Conservation (phyloP, 2,329 filamentous ascomycete genomes). For the Fusarium pininemorale region DNA sequence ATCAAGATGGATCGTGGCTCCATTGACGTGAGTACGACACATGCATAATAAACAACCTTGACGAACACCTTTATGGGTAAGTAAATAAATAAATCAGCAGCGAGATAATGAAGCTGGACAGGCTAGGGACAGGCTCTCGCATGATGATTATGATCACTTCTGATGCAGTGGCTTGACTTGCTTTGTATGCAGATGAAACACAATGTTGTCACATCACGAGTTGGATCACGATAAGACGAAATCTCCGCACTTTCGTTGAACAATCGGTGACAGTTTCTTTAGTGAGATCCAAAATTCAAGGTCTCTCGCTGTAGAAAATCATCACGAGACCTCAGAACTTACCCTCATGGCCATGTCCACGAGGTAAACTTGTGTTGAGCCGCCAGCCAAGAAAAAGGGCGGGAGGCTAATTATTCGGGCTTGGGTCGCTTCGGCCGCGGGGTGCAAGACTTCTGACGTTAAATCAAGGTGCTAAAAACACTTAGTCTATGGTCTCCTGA, state of each 20-base stretch:
- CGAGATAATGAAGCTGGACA: constrained; percentile 3
- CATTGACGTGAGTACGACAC: neutral
- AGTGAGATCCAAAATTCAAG: neutral
- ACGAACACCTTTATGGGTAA: constrained; percentile 6
- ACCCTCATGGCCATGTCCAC: constrained; percentile 15
- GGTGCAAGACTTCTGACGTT: too few species aligned
- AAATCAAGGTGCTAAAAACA: too few species aligned
- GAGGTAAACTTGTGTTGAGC: constrained; percentile 27
- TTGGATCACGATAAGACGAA: constrained; percentile 5
- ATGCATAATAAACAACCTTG: constrained; percentile 12
- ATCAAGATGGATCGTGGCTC: constrained; percentile 9
- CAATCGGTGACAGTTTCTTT: neutral
- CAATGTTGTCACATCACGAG: constrained; percentile 21
- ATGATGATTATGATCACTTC: constrained; percentile 23
- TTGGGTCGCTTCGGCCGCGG: constrained; percentile 5
- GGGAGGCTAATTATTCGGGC: constrained; percentile 21
- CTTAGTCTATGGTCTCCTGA: too few species aligned
- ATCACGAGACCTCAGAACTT: constrained; percentile 27
- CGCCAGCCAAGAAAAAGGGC: constrained; percentile 14
- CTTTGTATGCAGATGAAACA: constrained; percentile 33
- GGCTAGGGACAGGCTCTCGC: constrained; percentile 1
- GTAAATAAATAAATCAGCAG: neutral
- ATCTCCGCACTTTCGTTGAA: constrained; percentile 7
- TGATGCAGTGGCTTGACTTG: constrained; percentile 39
- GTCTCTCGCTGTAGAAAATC: constrained; percentile 9